Base-by-base conservation (phyloP, 176 grass and related monocot genomes). In the Zea luxurians region DNA sequence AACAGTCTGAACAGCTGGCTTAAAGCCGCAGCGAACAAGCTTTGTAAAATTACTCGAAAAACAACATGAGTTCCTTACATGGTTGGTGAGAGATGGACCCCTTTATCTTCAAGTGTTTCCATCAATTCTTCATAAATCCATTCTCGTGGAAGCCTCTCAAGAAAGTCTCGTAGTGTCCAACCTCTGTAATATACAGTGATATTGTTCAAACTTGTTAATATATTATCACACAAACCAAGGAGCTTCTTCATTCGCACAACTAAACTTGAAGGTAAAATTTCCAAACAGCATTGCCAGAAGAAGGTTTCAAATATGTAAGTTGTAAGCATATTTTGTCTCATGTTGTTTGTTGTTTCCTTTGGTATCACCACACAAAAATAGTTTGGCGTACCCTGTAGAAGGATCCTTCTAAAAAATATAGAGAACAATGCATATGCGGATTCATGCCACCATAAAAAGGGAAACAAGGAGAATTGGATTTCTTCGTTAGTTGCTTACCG, bases 71-170 rank as follows among this genome's bases (percentile, higher is more conserved):
- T 72, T 73, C 16, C 88, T 90, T 99, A 99, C 96, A 93, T 88
- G 68, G 92, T 99, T 82, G 96, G 90, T 43, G 96, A 96, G 37
- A 96, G 92, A 79, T 93, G 86, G 89, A 99, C 90, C 76, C 92
- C 92, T 88, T 89, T 99, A 54, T 91, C 90, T 74, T 83, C 83
- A 68, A 99, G 88, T 62, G 90, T 89, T 89, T 99, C 96, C 88
- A 99, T 93, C 70, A 99, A 80, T 67, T 95, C 96, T 87, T 99
- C 96, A 72, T 88, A 95, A 87, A 99, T 99, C 96, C 96, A 99
- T 88, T 92, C 96, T 85, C 96, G 88, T 84, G 96, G 96, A 41
- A 99, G 90, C 80, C 88, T 84, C 79, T 99, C 96, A 44, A 99
- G 88, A 93, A 88, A 92, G 90, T 99, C 92, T 78, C 83, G 57